A percentile compares a stretch with the other conserved stretches of the same genome.
Conservation (phyloP, 768 basidiomycete genomes). For the Ramaria sp. region DNA sequence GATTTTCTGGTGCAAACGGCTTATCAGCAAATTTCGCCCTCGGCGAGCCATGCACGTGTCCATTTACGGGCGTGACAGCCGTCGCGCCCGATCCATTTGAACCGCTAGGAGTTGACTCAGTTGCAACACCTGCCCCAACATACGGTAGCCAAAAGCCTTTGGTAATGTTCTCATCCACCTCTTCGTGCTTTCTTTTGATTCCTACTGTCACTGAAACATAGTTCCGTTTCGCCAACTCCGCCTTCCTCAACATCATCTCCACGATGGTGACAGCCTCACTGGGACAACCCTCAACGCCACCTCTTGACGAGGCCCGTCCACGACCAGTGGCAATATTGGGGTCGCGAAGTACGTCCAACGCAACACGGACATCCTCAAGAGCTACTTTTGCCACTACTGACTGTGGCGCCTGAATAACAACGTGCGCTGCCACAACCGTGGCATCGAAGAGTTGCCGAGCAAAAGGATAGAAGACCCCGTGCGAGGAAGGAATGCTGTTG, state of each 20-base stretch:
- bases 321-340: slow-evolving; percentile 16
- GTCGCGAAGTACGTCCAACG: slow-evolving; percentile 33
- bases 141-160: slow-evolving; percentile 34
- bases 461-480: slow-evolving; percentile 49
- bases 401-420: slow-evolving; percentile 42
- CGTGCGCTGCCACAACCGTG: slow-evolving; percentile 51
- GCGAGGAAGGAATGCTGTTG: slow-evolving; percentile 27
- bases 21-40: neutral
- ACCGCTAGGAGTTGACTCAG: slow-evolving; percentile 1
- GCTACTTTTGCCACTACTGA: slow-evolving; percentile 39
- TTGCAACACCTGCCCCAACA: slow-evolving; percentile 26
- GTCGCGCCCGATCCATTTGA: neutral
- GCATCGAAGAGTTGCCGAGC: slow-evolving; percentile 57
- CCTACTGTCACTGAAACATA: slow-evolving; percentile 13
- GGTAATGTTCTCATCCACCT: slow-evolving; percentile 20
- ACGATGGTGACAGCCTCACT: slow-evolving; percentile 30
- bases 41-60: neutral
- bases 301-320: slow-evolving; percentile 20
- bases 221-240: slow-evolving; percentile 18
- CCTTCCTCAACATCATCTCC: slow-evolving; percentile 30
- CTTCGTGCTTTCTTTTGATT: slow-evolving; percentile 19
- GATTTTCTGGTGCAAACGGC: neutral
- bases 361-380: slow-evolving; percentile 33
- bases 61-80: neutral
- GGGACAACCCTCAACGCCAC: slow-evolving; percentile 23